Evolutionary conservation across 306 rosid genomes (phyloP).

Genomic region (Sesbania bispinosa): DNA sequence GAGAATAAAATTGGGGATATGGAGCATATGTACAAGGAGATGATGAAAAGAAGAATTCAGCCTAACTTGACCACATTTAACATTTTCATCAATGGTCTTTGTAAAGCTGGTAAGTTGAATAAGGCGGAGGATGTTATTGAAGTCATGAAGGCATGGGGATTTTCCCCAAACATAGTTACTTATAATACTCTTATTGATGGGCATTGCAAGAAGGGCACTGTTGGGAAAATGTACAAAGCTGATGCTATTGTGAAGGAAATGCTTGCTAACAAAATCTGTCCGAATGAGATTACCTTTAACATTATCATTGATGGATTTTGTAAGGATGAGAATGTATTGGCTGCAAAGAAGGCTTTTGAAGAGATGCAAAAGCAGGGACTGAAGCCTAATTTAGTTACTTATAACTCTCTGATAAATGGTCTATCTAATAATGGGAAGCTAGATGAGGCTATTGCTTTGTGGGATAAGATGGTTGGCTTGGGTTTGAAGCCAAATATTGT

Average conservation of each 20-base stretch:
- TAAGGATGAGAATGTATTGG: conserved; percentile 56
- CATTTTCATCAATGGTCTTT: conserved; percentile 66
- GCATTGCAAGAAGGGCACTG: conserved; percentile 61
- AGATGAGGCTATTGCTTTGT: conserved; percentile 50
- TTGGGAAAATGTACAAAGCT: conserved; percentile 79
- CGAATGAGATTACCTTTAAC: conserved; percentile 54
- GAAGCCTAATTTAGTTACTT: conserved; percentile 56
- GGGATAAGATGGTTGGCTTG: conserved; percentile 45
- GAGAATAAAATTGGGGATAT: conserved; percentile 42
- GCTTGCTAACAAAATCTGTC: conserved; percentile 48
- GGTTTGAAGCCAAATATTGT: conserved; percentile 59
- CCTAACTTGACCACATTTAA: conserved; percentile 62
- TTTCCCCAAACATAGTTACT: conserved; percentile 61
- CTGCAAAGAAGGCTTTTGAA: conserved; percentile 55
- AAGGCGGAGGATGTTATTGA: conserved; percentile 64
- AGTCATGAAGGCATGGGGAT: conserved; percentile 80
- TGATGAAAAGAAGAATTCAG: conserved; percentile 55
- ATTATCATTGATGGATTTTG: conserved; percentile 70
- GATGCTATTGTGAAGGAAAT: conserved; percentile 73
- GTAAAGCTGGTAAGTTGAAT: conserved; percentile 81
- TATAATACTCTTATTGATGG: conserved; percentile 73
- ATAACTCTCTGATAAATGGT: conserved; percentile 62
- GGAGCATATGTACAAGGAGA: conserved; percentile 58
- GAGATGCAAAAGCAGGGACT: conserved; percentile 63
- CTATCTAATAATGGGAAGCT: conserved; percentile 46